Conservation (phyloP, 2,329 filamentous ascomycete species). For the Mycogone perniciosa region DNA sequence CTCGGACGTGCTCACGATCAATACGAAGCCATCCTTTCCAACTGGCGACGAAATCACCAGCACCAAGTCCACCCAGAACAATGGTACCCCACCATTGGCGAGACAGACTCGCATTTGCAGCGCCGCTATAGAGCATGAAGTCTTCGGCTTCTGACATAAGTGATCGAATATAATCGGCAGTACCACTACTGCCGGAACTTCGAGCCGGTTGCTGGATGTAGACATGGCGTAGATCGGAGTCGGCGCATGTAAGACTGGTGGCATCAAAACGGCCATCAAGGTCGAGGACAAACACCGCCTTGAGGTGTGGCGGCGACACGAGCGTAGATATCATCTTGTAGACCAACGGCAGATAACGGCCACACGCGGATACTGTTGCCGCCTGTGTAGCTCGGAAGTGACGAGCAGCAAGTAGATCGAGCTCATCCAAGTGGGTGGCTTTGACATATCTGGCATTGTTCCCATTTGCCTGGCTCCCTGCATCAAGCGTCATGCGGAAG, state of each 20-base stretch:
- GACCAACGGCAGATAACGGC: conserved; percentile 48
- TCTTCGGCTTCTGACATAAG: conserved; percentile 36
- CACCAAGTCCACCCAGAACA: conserved; percentile 39
- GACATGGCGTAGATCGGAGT: conserved; percentile 41
- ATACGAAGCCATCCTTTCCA: conserved; percentile 49
- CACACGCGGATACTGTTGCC: conserved; percentile 43
- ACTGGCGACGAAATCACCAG: conserved; percentile 26
- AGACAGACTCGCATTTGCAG: conserved; percentile 33
- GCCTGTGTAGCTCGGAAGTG: conserved; percentile 45
- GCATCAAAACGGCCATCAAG: conserved; percentile 50
- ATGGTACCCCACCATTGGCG: conserved; percentile 55
- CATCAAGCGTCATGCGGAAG: conserved; percentile 13
- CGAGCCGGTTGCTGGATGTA: conserved; percentile 41
- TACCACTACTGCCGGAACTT: conserved; percentile 8
- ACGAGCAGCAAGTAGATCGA: conserved; percentile 40
- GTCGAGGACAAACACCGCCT: conserved; percentile 50
- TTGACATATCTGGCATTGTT: conserved; percentile 17
- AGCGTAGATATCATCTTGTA: conserved; percentile 50
- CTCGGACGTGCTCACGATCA: conserved; percentile 35
- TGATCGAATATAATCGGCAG: conserved; percentile 24
- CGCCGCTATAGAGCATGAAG: conserved; percentile 45
- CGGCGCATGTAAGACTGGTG: conserved; percentile 35
- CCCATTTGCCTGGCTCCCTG: background rate
- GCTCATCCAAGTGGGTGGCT: conserved; percentile 34
- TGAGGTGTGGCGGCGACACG: conserved; percentile 39